Conservation (phyloP, 352 stramenopile genomes). For the Globisporangium polare region DNA sequence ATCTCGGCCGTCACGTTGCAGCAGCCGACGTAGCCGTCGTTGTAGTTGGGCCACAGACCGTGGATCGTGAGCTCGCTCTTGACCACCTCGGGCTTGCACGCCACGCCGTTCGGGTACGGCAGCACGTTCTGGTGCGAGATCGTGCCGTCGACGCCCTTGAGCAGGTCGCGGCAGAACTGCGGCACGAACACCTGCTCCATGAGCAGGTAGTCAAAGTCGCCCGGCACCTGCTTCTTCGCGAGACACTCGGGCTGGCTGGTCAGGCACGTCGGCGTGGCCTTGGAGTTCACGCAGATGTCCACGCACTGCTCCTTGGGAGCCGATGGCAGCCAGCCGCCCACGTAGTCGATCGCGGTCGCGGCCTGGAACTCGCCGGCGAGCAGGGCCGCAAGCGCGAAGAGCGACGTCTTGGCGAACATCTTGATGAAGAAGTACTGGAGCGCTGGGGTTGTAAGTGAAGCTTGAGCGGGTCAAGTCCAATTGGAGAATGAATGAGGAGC, state of each 20-base stretch:
- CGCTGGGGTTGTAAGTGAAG: slow-evolving; percentile 2
- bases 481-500: slow-evolving; percentile 12
- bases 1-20: slow-evolving; percentile 55
- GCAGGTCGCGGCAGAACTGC: slow-evolving; percentile 80
- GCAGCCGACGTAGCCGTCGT: slow-evolving; percentile 66
- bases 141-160: slow-evolving; percentile 65
- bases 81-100: slow-evolving; percentile 40
- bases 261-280: slow-evolving; percentile 54
- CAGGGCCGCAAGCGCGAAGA: slow-evolving; percentile 13
- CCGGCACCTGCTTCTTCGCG: slow-evolving; percentile 58
- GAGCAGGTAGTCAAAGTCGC: slow-evolving; percentile 77
- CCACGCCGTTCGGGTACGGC: slow-evolving; percentile 49
- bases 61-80: slow-evolving; percentile 69
- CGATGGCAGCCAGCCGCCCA: slow-evolving; percentile 51
- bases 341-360: slow-evolving; percentile 44
- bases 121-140: slow-evolving; percentile 80
- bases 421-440: background rate
- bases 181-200: slow-evolving; percentile 78
- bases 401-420: slow-evolving; percentile 18
- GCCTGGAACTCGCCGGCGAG: slow-evolving; percentile 14
- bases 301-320: slow-evolving; percentile 54
- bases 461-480: slow-evolving; percentile 12
- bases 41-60: slow-evolving; percentile 74
- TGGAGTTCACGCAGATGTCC: slow-evolving; percentile 68
- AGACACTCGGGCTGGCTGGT: slow-evolving; percentile 48